These are phyloP conservation scores for Fabrea salina DNA, from an alignment of 169 alveolate genomes.

Conservation along the genomic window DNA sequence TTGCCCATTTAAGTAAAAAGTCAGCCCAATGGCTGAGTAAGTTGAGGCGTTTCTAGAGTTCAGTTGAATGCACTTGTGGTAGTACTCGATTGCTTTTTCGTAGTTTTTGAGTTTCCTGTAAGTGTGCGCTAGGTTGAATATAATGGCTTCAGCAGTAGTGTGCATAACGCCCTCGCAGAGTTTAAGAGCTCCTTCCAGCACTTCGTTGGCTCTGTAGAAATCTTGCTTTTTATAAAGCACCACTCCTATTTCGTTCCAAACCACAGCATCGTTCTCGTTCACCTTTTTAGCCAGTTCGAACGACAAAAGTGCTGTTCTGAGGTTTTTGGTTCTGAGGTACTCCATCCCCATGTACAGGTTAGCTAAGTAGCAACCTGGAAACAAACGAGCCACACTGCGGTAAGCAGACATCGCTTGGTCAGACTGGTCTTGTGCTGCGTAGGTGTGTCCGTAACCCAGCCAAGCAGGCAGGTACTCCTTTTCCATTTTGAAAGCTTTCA, in stretches of 20 bases:
- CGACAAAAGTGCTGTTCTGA: conserved; percentile 77
- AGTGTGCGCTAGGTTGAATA: conserved; percentile 80
- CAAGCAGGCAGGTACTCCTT: conserved; percentile 81
- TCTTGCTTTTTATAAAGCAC: conserved; percentile 69
- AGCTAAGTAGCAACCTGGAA: conserved; percentile 87
- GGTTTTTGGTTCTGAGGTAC: conserved; percentile 80
- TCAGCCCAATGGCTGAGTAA: conserved; percentile 70
- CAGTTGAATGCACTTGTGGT: conserved; percentile 69
- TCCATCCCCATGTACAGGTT: conserved; percentile 87
- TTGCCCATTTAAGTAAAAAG: conserved; percentile 55
- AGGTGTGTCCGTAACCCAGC: conserved; percentile 85
- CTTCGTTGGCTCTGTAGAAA: conserved; percentile 69
- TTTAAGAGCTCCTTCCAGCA: conserved; percentile 59
- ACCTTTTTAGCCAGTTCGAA: conserved; percentile 75
- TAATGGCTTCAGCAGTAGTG: conserved; percentile 66
- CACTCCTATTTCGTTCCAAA: conserved; percentile 86
- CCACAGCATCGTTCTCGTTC: conserved; percentile 75
- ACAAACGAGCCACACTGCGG: conserved; percentile 80
- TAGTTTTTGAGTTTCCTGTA: conserved; percentile 68
- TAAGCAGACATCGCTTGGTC: conserved; percentile 86
- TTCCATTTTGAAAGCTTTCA: conserved; percentile 78
- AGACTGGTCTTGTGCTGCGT: conserved; percentile 85
- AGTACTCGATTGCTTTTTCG: conserved; percentile 45
- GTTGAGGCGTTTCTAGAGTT: conserved; percentile 72
- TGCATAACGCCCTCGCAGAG: conserved; percentile 71